Evolutionary conservation across 306 rosid genomes (phyloP).

Genomic region (Sicyos baderoa): DNA sequence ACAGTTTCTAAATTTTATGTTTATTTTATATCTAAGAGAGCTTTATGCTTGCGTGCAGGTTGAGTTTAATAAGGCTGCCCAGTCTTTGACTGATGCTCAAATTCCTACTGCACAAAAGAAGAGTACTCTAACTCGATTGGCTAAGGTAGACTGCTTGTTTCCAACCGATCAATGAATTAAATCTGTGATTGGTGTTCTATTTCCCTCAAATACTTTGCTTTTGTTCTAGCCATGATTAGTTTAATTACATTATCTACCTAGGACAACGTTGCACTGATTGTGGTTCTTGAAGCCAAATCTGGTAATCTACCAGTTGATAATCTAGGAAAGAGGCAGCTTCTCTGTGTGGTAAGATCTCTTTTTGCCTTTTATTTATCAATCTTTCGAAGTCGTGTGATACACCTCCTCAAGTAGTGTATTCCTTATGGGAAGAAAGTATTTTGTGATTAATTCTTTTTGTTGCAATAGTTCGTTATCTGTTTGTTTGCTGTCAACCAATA

Average conservation of each 20-base stretch:
- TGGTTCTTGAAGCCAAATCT: slow-evolving; percentile 88
- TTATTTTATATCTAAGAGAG: slow-evolving; percentile 17
- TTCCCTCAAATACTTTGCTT: background rate
- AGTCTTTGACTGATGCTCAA: slow-evolving; percentile 85
- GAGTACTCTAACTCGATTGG: slow-evolving; percentile 72
- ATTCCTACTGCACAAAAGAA: slow-evolving; percentile 86
- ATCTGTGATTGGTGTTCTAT: background rate
- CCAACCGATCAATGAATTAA: background rate
- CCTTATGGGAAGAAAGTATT: background rate
- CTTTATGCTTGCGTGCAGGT: slow-evolving; percentile 52
- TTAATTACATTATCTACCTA: slow-evolving; percentile 26
- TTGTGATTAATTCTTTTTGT: background rate
- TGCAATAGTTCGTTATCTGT: background rate
- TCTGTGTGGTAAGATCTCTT: slow-evolving; percentile 66
- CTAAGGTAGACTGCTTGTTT: slow-evolving; percentile 46
- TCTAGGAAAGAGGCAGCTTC: slow-evolving; percentile 90
- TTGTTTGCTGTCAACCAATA: background rate
- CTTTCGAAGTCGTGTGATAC: background rate
- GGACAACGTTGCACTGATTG: slow-evolving; percentile 96
- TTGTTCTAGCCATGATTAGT: slow-evolving; percentile 11
- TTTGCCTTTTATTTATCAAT: background rate
- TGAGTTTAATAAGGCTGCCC: slow-evolving; percentile 95
- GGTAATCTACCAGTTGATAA: slow-evolving; percentile 68
- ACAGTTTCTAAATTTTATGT: background rate
- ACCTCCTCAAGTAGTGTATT: background rate